phyloP scores from a whole-genome alignment of 352 stramenopile genomes.

The Globisporangium paroecandrum region DNA sequence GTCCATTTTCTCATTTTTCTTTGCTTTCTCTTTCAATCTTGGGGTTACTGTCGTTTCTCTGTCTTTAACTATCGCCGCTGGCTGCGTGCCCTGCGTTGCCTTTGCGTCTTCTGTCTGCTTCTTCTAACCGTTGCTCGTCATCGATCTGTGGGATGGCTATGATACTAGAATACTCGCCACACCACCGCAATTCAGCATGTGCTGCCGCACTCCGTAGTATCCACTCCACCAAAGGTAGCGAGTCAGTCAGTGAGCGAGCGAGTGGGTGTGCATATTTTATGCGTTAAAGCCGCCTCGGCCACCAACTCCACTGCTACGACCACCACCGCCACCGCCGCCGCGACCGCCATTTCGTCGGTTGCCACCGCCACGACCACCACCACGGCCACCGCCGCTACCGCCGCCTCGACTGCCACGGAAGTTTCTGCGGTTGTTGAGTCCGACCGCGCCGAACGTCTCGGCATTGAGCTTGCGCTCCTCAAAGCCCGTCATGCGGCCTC shows the following conservation, averaged over 20 bases:
- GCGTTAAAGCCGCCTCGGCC: constrained; percentile 4
- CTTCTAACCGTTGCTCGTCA: background rate
- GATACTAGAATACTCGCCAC: background rate
- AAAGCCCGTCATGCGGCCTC: constrained; percentile 57
- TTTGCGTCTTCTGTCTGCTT: background rate
- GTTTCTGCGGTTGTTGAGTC: constrained; percentile 80
- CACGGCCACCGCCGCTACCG: constrained; percentile 31
- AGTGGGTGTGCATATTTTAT: background rate
- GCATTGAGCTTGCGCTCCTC: constrained; percentile 87
- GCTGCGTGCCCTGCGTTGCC: background rate
- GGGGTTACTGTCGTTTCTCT: background rate
- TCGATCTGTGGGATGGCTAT: background rate
- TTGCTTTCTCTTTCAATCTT: background rate
- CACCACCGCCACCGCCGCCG: constrained; percentile 27
- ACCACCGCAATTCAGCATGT: background rate
- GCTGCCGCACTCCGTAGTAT: background rate
- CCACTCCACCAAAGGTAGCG: background rate
- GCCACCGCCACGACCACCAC: constrained; percentile 26
- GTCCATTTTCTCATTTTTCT: constrained; percentile 7
- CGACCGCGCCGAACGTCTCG: constrained; percentile 85
- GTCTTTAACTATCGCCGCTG: background rate
- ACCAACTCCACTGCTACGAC: constrained; percentile 33
- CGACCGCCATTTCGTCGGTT: constrained; percentile 19
- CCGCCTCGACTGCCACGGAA: constrained; percentile 60
- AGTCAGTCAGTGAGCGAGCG: background rate